Evolutionary conservation across 2,329 filamentous ascomycete genomes (phyloP).

Genomic region (Hypocreales sp.): DNA sequence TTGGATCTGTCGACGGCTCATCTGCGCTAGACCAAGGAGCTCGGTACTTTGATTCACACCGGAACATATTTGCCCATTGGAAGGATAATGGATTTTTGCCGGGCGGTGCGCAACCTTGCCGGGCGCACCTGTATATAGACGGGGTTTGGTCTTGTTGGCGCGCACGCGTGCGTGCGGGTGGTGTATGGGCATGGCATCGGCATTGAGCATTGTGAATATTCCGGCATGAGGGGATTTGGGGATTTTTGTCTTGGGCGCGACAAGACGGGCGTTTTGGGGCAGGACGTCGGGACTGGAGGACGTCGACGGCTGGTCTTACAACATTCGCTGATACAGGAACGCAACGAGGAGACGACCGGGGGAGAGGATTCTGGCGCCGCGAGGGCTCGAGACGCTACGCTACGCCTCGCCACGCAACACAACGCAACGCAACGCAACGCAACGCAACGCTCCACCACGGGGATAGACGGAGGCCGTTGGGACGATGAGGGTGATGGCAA

Average conservation of each 20-base stretch:
- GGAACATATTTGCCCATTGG: slow-evolving; percentile 7
- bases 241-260: slow-evolving; percentile 17
- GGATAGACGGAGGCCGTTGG: neutral
- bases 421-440: neutral
- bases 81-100: neutral
- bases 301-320: slow-evolving; percentile 7
- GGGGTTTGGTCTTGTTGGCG: slow-evolving; percentile 29
- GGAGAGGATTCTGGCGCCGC: slow-evolving; percentile 1
- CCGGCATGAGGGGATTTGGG: slow-evolving; percentile 21
- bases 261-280: slow-evolving; percentile 28
- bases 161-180: too few species aligned
- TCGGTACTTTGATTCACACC: neutral
- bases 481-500: neutral
- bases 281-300: slow-evolving; percentile 1
- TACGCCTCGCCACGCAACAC: too few species aligned
- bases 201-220: slow-evolving; percentile 12
- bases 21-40: slow-evolving; percentile 1
- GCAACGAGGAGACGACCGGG: slow-evolving; percentile 2
- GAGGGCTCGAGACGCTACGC: neutral
- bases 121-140: slow-evolving; percentile 29
- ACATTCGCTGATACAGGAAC: slow-evolving; percentile 27
- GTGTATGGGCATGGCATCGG: slow-evolving; percentile 29
- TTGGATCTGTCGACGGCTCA: slow-evolving; percentile 5
- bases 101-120: slow-evolving; percentile 1
- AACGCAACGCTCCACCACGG: neutral